phyloP scores from a whole-genome alignment of 2,329 filamentous ascomycete species.

The Microdochium nivale region DNA sequence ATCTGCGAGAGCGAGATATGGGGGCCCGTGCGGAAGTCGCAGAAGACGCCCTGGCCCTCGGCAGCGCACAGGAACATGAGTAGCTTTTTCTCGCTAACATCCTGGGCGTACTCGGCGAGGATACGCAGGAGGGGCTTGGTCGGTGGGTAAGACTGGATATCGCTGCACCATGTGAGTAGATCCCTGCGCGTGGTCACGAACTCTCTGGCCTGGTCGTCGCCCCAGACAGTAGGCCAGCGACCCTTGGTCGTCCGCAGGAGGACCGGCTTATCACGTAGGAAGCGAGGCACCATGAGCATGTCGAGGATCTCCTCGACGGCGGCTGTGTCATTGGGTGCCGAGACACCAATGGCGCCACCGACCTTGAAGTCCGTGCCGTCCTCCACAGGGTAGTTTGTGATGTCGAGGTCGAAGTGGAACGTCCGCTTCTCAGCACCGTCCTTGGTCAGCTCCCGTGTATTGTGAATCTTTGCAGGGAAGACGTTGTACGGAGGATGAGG shows the following conservation, averaged over 20 bases:
- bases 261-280: conserved; percentile 76
- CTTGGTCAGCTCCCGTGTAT: conserved; percentile 77
- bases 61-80: conserved; percentile 78
- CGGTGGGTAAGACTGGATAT: conserved; percentile 86
- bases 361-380: conserved; percentile 88
- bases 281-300: conserved; percentile 69
- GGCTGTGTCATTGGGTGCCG: conserved; percentile 71
- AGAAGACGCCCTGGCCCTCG: conserved; percentile 87
- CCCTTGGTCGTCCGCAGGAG: conserved; percentile 70
- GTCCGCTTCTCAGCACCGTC: conserved; percentile 91
- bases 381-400: conserved; percentile 87
- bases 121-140: conserved; percentile 81
- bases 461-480: conserved; percentile 79
- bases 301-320: conserved; percentile 81
- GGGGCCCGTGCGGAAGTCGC: conserved; percentile 84
- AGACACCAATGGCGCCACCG: conserved; percentile 88
- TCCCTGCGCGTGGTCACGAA: conserved; percentile 86
- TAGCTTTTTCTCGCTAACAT: conserved; percentile 80
- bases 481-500: conserved; percentile 91
- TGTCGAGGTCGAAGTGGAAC: conserved; percentile 93
- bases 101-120: conserved; percentile 74
- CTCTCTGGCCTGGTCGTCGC: conserved; percentile 75
- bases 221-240: conserved; percentile 97
- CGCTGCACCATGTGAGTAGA: conserved; percentile 90
- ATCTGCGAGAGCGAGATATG: conserved; percentile 81